Evolutionary conservation across 148 eudicot genomes (phyloP), one percentile per base, ranked within the genome.

Genomic region (Nyssa sinensis): DNA sequence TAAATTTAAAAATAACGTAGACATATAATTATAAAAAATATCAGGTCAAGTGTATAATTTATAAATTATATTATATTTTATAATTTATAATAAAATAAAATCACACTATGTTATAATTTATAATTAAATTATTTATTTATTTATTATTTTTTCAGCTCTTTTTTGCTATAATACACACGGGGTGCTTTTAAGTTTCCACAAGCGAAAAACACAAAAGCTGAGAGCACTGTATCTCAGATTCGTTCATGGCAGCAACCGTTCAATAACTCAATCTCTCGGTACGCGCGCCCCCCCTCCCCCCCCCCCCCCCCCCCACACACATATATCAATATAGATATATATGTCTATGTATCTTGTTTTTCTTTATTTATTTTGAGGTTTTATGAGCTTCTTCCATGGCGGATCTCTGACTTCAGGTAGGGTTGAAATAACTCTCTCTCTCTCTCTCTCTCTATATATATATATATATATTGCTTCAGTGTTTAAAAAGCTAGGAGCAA

Each of bases 401-500:
- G 37, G 79, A 77, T 62, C 75, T 76, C 74, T 77, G 39, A 30
- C 62, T 69, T 70, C 34, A 51, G 16, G 3, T 28, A 21, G 64
- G 51, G 0, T 11, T 55, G 8, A 55, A 55, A 3, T 17, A 55
- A 19, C n/a, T 55, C 59, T 55, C 59, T 55, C 59, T 55, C 59
- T 55, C 59, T 53, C 24, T n/a, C n/a, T 41, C 11, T 7, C 3
- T 41, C 24, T n/a, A 16, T 10, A 24, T n/a, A 17, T 0, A 0
- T 29, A 16, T 61, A 9, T 16, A 39, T 33, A 2, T 11, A 0
- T 58, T n/a, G n/a, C n/a, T 4, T 30, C 6, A 31, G 19, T 76
- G 24, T 75, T 21, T 59, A 16, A 34, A 16, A 58, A 31, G 51
- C 60, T 59, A 5, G 17, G 24, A 19, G 24, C 21, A 5, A 44